These are phyloP conservation scores for Starmerella etchellsii DNA, from an alignment of 805 yeast species.

Conservation along the genomic window DNA sequence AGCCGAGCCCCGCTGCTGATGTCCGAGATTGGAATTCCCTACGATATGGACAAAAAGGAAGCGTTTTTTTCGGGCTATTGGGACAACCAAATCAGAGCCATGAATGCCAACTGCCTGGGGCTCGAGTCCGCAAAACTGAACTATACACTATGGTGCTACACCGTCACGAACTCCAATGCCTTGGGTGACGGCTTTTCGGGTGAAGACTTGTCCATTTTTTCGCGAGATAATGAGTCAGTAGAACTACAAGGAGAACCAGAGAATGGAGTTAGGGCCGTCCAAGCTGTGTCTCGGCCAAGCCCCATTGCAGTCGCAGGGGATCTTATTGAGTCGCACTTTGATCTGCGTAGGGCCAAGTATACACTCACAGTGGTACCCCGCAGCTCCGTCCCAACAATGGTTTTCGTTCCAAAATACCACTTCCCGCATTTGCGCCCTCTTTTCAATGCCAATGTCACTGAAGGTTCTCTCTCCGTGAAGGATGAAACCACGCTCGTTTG, in stretches of 20 bases:
- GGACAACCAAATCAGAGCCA: conserved; percentile 61
- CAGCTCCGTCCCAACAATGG: conserved; percentile 18
- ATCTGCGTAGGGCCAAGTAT: conserved; percentile 38
- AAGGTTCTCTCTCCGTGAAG: conserved; percentile 11
- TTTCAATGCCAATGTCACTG: conserved; percentile 6
- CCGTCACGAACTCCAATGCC: conserved; percentile 55
- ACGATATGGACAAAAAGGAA: conserved; percentile 74
- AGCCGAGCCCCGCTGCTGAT: conserved; percentile 55
- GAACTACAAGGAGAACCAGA: conserved; percentile 9
- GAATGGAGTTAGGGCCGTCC: conserved; percentile 61
- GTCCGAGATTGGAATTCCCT: conserved; percentile 96
- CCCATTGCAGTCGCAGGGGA: conserved; percentile 53
- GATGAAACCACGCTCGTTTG: conserved; percentile 18
- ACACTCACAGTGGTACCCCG: conserved; percentile 33
- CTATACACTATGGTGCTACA: conserved; percentile 80
- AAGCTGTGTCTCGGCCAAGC: conserved; percentile 67
- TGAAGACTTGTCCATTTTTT: conserved; percentile 85
- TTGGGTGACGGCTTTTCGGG: conserved; percentile 92
- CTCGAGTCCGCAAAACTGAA: conserved; percentile 60
- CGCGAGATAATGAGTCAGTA: conserved; percentile 27
- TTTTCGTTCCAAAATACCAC: conserved; percentile 64
- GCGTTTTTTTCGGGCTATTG: conserved; percentile 60
- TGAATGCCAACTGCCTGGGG: conserved; percentile 71
- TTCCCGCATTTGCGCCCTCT: conserved; percentile 29
- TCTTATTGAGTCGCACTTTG: conserved; percentile 44